Conservation (phyloP, 2,329 filamentous ascomycete species). For the Nemania sp. region DNA sequence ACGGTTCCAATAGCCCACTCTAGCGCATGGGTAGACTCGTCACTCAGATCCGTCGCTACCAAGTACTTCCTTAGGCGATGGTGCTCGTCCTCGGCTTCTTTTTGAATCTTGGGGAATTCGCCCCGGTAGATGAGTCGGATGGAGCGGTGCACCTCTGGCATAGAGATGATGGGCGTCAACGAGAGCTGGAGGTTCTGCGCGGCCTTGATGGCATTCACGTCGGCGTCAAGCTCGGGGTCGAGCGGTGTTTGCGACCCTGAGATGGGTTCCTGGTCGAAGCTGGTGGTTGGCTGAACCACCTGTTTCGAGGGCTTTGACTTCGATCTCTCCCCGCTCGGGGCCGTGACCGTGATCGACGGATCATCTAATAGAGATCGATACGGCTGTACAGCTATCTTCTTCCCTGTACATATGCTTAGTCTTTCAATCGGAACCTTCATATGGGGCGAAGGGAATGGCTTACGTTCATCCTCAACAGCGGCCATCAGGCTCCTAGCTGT, state of each 20-base stretch:
- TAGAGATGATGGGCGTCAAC: constrained; percentile 78
- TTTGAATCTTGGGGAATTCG: constrained; percentile 76
- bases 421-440: neutral
- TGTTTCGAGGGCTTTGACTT: constrained; percentile 54
- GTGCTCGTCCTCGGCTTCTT: constrained; percentile 77
- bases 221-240: constrained; percentile 85
- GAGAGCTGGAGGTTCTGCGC: constrained; percentile 84
- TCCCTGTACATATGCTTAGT: constrained; percentile 47
- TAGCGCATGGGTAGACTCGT: constrained; percentile 90
- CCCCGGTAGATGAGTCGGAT: constrained; percentile 90
- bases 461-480: constrained; percentile 79
- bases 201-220: constrained; percentile 80
- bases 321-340: constrained; percentile 64
- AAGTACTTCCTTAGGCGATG: constrained; percentile 86
- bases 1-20: constrained; percentile 98
- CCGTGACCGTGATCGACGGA: constrained; percentile 68
- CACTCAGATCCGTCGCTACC: constrained; percentile 92
- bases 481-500: constrained; percentile 64
- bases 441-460: constrained; percentile 48
- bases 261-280: constrained; percentile 72
- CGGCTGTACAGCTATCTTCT: constrained; percentile 57
- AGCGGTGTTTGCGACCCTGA: constrained; percentile 62
- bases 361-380: constrained; percentile 69
- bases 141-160: constrained; percentile 75
- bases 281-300: constrained; percentile 77